Conservation (phyloP, 2,329 filamentous ascomycete species). For the Hymenoscyphus albidus region DNA sequence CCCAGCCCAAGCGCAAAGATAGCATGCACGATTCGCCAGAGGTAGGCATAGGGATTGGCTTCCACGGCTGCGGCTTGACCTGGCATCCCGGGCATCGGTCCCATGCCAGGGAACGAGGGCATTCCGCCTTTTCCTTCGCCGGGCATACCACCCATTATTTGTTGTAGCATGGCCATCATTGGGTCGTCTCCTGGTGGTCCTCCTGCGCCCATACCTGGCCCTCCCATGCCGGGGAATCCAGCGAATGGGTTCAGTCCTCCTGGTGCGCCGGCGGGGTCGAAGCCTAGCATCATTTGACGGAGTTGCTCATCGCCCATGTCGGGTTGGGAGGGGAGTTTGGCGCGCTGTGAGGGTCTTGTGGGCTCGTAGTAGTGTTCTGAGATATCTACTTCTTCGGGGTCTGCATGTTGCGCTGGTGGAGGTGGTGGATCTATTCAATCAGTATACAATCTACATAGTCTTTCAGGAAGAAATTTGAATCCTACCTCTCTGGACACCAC, state of each 20-base stretch:
- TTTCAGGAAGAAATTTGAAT: background rate
- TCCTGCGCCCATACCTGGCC: constrained; percentile 23
- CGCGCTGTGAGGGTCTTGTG: constrained; percentile 41
- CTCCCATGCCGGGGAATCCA: constrained; percentile 30
- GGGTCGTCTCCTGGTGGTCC: constrained; percentile 48
- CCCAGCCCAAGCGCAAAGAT: constrained; percentile 67
- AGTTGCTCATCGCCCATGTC: constrained; percentile 55
- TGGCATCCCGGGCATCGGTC: constrained; percentile 39
- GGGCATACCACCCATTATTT: constrained; percentile 56
- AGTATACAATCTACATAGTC: background rate
- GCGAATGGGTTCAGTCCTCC: constrained; percentile 35
- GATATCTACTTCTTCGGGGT: constrained; percentile 76
- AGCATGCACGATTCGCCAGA: constrained; percentile 73
- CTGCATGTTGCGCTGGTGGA: constrained; percentile 43
- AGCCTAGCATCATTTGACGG: constrained; percentile 60
- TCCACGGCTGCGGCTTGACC: constrained; percentile 33
- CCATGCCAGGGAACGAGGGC: constrained; percentile 36
- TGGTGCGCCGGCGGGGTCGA: constrained; percentile 41
- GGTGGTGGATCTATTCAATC: constrained; percentile 29
- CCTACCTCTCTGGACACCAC: constrained; percentile 47
- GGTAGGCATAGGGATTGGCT: constrained; percentile 43
- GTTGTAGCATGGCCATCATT: constrained; percentile 71
- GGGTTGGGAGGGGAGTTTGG: constrained; percentile 20
- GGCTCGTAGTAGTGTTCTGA: constrained; percentile 66
- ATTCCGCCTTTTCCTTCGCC: constrained; percentile 33